These are phyloP conservation scores for Metschnikowia continentalis DNA, from an alignment of 805 yeast genomes.

Conservation along the genomic window DNA sequence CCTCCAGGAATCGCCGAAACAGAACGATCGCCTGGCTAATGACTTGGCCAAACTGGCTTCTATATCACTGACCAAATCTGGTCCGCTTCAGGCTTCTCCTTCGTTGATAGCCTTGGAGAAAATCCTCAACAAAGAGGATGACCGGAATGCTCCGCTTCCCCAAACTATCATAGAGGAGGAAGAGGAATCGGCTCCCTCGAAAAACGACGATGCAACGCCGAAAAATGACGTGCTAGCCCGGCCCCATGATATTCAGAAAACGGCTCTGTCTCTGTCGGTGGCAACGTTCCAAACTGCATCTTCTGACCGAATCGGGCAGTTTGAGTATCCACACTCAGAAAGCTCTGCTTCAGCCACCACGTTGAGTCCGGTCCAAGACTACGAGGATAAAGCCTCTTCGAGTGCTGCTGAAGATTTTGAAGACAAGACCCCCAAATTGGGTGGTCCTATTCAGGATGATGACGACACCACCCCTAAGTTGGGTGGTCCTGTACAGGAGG, in stretches of 20 bases:
- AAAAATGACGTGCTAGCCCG: background rate
- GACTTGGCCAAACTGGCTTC: background rate
- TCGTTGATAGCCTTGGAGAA: slow-evolving; percentile 4
- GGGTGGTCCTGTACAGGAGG: background rate
- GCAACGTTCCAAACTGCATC: slow-evolving; percentile 31
- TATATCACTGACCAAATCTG: background rate
- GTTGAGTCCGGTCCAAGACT: background rate
- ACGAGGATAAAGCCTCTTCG: background rate
- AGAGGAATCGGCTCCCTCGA: background rate
- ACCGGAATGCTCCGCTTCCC: background rate
- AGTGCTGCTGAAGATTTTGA: too few species aligned
- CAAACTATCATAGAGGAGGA: slow-evolving; percentile 4
- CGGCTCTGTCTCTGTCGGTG: slow-evolving; percentile 39
- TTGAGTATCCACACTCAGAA: background rate
- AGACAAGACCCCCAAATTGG: too few species aligned
- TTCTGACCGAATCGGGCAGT: background rate
- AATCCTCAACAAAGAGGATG: slow-evolving; percentile 1
- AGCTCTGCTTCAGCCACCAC: background rate
- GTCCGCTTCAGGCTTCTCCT: slow-evolving; percentile 2
- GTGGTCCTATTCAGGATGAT: background rate
- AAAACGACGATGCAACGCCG: background rate
- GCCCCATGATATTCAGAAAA: background rate
- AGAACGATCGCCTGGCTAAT: background rate
- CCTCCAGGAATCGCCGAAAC: slow-evolving; percentile 6
- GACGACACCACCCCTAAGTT: background rate